Conservation (phyloP, 805 yeast species). For the Monosporozyma servazzii region DNA sequence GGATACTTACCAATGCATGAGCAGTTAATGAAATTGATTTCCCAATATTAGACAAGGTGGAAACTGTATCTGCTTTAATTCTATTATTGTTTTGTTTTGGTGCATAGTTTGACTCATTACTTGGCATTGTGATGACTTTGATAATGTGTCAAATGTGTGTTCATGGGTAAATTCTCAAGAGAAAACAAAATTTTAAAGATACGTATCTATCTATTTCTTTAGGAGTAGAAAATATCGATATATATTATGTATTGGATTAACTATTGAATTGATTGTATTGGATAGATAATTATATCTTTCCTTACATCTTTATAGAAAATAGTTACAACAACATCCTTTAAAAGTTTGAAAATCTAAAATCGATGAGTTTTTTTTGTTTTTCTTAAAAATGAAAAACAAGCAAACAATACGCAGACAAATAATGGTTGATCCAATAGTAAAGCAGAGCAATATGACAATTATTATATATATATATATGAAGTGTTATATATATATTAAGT, state of each 20-base stretch:
- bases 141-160: neutral
- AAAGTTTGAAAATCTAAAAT: too few species aligned
- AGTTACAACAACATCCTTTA: too few species aligned
- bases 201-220: too few species aligned
- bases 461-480: neutral
- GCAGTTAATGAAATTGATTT: slow-evolving; percentile 49
- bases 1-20: slow-evolving; percentile 41
- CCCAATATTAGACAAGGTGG: slow-evolving; percentile 30
- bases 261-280: too few species aligned
- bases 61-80: neutral
- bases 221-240: too few species aligned
- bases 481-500: neutral
- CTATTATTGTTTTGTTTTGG: neutral
- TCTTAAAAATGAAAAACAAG: too few species aligned
- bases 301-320: too few species aligned
- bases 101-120: neutral
- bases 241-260: too few species aligned
- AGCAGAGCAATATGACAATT: neutral
- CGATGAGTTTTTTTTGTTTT: too few species aligned
- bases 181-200: neutral
- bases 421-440: too few species aligned
- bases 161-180: neutral
- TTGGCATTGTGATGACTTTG: neutral
- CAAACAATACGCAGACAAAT: too few species aligned
- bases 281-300: too few species aligned